Evolutionary conservation across 106 monocot species (phyloP), one percentile per base, ranked within the genome.

Genomic region (Phalaenopsis equestris): DNA sequence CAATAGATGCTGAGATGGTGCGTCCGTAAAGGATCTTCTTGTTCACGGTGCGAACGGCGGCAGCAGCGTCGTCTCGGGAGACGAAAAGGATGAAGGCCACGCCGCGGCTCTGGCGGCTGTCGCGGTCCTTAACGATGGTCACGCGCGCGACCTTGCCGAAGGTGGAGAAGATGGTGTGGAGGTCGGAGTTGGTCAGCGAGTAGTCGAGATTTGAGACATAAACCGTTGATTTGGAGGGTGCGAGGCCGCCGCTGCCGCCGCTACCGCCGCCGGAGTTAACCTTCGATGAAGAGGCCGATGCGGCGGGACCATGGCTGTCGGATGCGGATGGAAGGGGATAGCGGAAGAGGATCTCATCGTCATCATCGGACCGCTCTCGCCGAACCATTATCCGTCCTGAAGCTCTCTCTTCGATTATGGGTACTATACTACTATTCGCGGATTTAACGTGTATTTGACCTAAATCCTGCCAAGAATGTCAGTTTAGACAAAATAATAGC

Each of bases 71-170:
- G 61, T 86, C 78, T 76, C 93, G 92, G 61, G 91, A 93, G 79
- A 99, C 92, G 81, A 99, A 99, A 58, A 99, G 95, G 78, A 95
- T 88, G 84, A 99, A 99, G 79, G 99, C 99, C 77, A 99, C 99
- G 23, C 99, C 99, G 9, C 89, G 90, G 81, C 88, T 88, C 24
- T 45, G 84, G 77, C 94, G 98, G 64, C 89, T 65, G 55, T 0
- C 43, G 30, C 95, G 93, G 81, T 95, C 91, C 83, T 99, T 99
- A 57, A 95, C 81, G 79, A 99, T 87, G 48, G 99, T 91, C 85
- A 95, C 99, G 83, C 94, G 92, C 6, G 92, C 98, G 56, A 99
- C 89, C 77, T 91, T 91, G 49, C 98, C 98, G 84, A 99, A 99
- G 87, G 92, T 92, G 83, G 98, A 94, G 89, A 99, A 94, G 84